Evolutionary conservation across 2,329 filamentous ascomycete species (phyloP), one percentile per base, ranked within the genome.

Genomic region (Diaporthe eres): DNA sequence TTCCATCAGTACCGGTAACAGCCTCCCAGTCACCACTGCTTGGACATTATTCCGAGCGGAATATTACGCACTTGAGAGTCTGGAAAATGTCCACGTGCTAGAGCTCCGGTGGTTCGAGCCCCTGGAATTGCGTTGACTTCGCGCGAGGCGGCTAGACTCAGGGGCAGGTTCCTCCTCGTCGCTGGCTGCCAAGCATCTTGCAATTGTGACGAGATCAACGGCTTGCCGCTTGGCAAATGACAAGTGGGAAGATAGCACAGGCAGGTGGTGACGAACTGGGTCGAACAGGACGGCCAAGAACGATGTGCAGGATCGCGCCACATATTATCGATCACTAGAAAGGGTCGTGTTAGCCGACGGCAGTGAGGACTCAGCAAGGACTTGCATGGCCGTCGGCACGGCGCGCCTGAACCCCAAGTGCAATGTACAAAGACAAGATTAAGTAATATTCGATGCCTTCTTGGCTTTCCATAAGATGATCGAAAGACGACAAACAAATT

Each of bases 381-480:
- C 31, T 17, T 34, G 22, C 12, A 25, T 51, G 44, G 63, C 44
- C 63, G 63, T 51, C 63, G 63, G 63, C 44, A 68, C 25, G 44
- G 19, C 31, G 31, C 13, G 63, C 63, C 31, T 51, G 31, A 53
- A 68, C 13, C 13, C 19, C 19, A 47, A 63, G 15, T 44, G n/a
- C 39, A 63, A 31, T 63, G n/a, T 53, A 53, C 44, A 37, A n/a
- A 67, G 44, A 68, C 10, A 51, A 68, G 44, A 53, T 68, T 25
- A 25, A 53, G 44, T 49, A 53, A 68, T 37, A 37, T 37, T 68
- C 63, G 31, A 68, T 68, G 28, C 44, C 37, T 68, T 68, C 63
- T 51, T 68, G 44, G 63, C 28, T 68, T 15, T 31, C 31, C 31
- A 68, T 51, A 53, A 51, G 44, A 51, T 13, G 22, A 13, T 51